Conservation (phyloP, 2,329 filamentous ascomycete genomes). For the Camillea tinctor region DNA sequence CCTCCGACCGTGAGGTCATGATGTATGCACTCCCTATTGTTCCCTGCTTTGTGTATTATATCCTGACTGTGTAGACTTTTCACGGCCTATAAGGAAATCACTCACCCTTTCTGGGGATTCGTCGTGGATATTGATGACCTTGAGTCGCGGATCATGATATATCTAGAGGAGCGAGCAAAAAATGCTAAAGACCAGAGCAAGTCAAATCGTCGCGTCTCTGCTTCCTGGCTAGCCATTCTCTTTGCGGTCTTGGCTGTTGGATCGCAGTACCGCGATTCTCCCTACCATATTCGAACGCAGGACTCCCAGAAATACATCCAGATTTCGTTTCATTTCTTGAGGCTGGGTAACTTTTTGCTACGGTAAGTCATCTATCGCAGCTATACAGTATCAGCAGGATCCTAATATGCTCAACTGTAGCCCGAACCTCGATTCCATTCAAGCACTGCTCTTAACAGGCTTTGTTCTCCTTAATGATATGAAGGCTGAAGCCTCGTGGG, state of each 20-base stretch:
- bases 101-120: constrained; percentile 67
- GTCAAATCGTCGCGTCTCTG: constrained; percentile 53
- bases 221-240: constrained; percentile 65
- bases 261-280: constrained; percentile 64
- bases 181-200: constrained; percentile 48
- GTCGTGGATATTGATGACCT: constrained; percentile 66
- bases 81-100: constrained; percentile 65
- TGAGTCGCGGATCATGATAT: constrained; percentile 63
- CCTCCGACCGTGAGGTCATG: constrained; percentile 64
- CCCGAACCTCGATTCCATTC: constrained; percentile 64
- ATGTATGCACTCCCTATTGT: constrained; percentile 50
- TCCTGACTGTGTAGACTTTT: constrained; percentile 49
- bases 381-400: background rate
- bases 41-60: background rate
- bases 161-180: constrained; percentile 62
- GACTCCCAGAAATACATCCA: constrained; percentile 62
- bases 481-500: constrained; percentile 69
- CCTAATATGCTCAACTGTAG: constrained; percentile 31
- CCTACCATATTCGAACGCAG: constrained; percentile 58
- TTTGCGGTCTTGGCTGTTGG: constrained; percentile 65
- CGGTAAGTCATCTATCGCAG: constrained; percentile 38
- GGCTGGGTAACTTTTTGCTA: constrained; percentile 62
- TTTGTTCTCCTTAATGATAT: constrained; percentile 67
- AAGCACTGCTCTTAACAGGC: constrained; percentile 60
- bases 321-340: constrained; percentile 64